These are phyloP conservation scores for Apophysomyces ossiformis DNA, from an alignment of 371 early-diverging fungal genomes.

Conservation along the genomic window DNA sequence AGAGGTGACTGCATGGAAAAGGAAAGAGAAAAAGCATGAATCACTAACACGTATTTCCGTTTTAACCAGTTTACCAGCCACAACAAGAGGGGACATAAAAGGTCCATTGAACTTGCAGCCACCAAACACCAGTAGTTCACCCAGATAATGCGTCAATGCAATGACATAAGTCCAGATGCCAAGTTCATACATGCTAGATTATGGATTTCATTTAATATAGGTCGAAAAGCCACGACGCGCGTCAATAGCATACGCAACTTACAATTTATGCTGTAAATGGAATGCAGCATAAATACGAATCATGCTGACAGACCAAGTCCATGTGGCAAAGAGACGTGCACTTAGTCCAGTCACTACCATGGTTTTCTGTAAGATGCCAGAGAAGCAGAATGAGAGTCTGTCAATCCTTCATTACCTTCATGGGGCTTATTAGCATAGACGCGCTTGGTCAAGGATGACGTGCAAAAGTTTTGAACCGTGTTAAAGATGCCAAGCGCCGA, in stretches of 20 bases:
- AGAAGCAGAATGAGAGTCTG: too few species aligned
- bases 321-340: constrained; percentile 78
- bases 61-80: constrained; percentile 62
- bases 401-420: constrained; percentile 44
- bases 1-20: constrained; percentile 34
- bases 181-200: constrained; percentile 69
- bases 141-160: constrained; percentile 69
- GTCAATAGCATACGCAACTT: constrained; percentile 27
- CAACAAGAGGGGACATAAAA: constrained; percentile 68
- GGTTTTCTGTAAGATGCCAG: constrained; percentile 16
- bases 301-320: constrained; percentile 78
- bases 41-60: background rate
- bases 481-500: constrained; percentile 77
- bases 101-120: constrained; percentile 70
- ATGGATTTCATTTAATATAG: background rate
- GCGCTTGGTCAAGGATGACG: constrained; percentile 64
- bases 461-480: constrained; percentile 74
- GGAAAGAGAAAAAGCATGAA: constrained; percentile 7
- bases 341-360: constrained; percentile 70
- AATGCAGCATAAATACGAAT: constrained; percentile 81
- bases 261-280: constrained; percentile 72
- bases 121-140: constrained; percentile 73
- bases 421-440: constrained; percentile 70
- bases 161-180: constrained; percentile 75
- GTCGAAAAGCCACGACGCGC: background rate